Conservation (phyloP, 2,329 filamentous ascomycete genomes). For the Cladosporium sp. region DNA sequence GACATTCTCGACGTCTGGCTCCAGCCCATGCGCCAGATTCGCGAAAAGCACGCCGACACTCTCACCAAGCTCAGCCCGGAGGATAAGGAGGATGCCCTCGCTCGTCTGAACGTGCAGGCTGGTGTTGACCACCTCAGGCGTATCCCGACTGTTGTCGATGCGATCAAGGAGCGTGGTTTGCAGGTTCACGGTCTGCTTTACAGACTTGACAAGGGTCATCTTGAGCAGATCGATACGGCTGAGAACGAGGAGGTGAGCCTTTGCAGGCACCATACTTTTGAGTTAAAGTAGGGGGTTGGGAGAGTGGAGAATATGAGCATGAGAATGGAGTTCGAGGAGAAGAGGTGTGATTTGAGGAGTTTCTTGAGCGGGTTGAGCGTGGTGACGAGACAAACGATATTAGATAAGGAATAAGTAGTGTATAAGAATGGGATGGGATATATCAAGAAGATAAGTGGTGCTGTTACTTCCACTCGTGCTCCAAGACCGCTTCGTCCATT, state of each 20-base stretch:
- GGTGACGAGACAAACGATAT: no score
- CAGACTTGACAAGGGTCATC: conserved; percentile 55
- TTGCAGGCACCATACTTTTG: conserved; percentile 22
- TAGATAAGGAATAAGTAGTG: no score
- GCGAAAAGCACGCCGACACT: conserved; percentile 49
- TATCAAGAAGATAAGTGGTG: no score
- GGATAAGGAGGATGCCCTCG: conserved; percentile 56
- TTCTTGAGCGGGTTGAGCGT: no score
- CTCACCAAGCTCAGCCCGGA: conserved; percentile 43
- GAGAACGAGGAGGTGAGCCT: conserved; percentile 27
- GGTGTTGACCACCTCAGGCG: conserved; percentile 64
- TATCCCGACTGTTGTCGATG: conserved; percentile 65
- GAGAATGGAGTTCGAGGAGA: no score
- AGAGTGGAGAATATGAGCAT: no score
- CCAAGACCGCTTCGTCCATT: no score
- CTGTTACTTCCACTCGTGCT: no score
- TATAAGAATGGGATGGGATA: no score
- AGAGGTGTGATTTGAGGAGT: no score
- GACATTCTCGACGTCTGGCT: conserved; percentile 59
- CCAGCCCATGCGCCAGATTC: conserved; percentile 50
- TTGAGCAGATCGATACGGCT: conserved; percentile 46
- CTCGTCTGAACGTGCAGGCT: conserved; percentile 70
- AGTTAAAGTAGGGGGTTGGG: conserved; percentile 16
- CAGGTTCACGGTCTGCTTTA: conserved; percentile 75
- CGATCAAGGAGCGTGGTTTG: conserved; percentile 64